phyloP scores from a whole-genome alignment of 2,329 filamentous ascomycete genomes.

The Paecilomyces sp. region DNA sequence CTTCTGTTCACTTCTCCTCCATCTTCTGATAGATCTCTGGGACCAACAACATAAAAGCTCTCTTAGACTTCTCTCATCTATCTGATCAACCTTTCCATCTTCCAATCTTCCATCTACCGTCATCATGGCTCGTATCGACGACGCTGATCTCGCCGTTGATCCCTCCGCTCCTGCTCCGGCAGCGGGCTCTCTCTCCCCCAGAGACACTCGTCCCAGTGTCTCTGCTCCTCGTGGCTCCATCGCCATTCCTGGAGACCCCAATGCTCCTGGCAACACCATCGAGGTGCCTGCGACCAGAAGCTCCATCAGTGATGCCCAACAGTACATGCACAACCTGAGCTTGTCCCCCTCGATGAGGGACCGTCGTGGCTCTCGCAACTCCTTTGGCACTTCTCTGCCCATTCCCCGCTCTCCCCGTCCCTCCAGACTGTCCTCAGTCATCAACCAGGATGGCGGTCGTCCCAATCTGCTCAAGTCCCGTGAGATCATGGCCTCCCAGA shows the following conservation, averaged over 20 bases:
- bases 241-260: conserved; percentile 36
- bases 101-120: conserved; percentile 9
- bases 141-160: conserved; percentile 46
- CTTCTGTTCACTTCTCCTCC: neutral
- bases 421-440: conserved; percentile 59
- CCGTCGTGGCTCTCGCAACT: conserved; percentile 64
- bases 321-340: conserved; percentile 68
- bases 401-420: conserved; percentile 65
- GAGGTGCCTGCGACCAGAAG: conserved; percentile 64
- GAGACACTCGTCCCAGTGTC: conserved; percentile 17
- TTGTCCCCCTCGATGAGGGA: conserved; percentile 61
- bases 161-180: conserved; percentile 11
- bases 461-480: conserved; percentile 54
- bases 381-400: conserved; percentile 64
- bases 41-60: neutral
- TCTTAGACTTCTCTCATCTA: neutral
- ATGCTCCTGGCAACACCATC: conserved; percentile 46
- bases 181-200: conserved; percentile 14
- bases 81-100: neutral
- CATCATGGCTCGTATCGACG: conserved; percentile 56
- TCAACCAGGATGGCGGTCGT: conserved; percentile 40
- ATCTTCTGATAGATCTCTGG: neutral
- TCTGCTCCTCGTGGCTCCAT: conserved; percentile 17
- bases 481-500: conserved; percentile 62
- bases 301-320: conserved; percentile 59